phyloP scores from a whole-genome alignment of 164 flowering plant genomes.

The Sedum album region DNA sequence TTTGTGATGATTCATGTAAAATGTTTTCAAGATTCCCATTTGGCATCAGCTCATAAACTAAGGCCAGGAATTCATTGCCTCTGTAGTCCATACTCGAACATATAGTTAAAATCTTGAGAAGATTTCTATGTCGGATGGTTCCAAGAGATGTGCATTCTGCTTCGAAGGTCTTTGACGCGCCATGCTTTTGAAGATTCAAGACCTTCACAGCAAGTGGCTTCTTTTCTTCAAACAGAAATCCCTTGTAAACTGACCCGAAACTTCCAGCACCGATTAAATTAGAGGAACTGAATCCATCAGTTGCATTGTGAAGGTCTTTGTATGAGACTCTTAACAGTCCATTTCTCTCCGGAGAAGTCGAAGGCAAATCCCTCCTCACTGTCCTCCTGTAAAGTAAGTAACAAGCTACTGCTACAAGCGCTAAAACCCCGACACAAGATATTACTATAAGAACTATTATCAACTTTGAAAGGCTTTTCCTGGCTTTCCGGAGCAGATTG shows the following conservation, averaged over 20 bases:
- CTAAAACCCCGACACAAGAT: neutral
- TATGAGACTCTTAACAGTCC: conserved; percentile 7
- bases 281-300: conserved; percentile 18
- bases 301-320: conserved; percentile 14
- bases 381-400: neutral
- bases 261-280: conserved; percentile 23
- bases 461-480: neutral
- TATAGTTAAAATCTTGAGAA: conserved; percentile 5
- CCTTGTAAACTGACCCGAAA: conserved; percentile 26
- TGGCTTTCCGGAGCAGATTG: neutral
- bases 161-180: neutral
- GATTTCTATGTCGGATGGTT: conserved; percentile 5
- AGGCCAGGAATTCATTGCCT: conserved; percentile 7
- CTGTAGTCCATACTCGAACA: conserved; percentile 8
- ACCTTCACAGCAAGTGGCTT: conserved; percentile 6
- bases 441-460: neutral
- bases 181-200: conserved; percentile 4
- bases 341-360: neutral
- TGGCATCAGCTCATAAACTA: conserved; percentile 9
- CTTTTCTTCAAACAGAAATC: conserved; percentile 10
- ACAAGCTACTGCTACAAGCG: neutral
- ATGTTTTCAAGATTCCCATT: conserved; percentile 3
- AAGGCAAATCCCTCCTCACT: neutral
- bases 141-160: neutral
- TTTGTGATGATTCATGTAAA: conserved; percentile 5